Percentiles rank a stretch among this genome's conserved stretches.
Evolutionary conservation across 257 asterid species (phyloP).

Genomic region (Solanum paucissectum): DNA sequence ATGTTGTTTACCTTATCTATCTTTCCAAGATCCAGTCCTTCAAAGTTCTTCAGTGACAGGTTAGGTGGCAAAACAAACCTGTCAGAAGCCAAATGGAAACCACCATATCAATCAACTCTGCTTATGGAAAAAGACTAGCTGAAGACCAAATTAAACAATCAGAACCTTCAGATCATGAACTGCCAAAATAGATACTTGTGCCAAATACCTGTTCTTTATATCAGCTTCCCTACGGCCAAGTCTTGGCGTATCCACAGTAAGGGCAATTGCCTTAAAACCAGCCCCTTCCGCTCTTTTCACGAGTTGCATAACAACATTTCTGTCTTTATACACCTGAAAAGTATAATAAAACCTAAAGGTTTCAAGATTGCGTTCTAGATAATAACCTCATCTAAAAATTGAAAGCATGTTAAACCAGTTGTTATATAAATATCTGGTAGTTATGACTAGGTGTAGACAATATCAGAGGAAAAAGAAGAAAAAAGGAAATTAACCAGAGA

Average conservation of each 20-base stretch:
- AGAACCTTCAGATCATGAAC: not conserved
- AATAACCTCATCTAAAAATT: not conserved
- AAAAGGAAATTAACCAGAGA: not conserved
- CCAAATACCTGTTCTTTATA: constrained; percentile 64
- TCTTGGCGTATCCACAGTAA: constrained; percentile 76
- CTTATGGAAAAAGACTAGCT: not conserved
- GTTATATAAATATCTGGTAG: not conserved
- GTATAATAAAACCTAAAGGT: not conserved
- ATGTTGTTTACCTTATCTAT: constrained; percentile 36
- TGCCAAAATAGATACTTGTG: not conserved
- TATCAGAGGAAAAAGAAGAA: not conserved
- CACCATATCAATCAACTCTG: not conserved
- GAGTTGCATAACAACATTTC: constrained; percentile 52
- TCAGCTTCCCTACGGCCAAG: constrained; percentile 93
- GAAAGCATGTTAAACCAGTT: not conserved
- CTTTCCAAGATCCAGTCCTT: constrained; percentile 51
- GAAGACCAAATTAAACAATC: not conserved
- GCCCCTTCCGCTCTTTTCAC: constrained; percentile 71
- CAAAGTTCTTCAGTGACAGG: constrained; percentile 59
- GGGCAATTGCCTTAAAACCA: constrained; percentile 76
- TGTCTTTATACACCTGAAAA: constrained; percentile 49
- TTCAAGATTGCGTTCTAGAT: not conserved
- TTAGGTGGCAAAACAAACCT: constrained; percentile 65
- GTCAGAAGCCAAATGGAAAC: constrained; percentile 5
- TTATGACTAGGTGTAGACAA: not conserved